Conservation (phyloP, 1,139 yeast species). For the Magnusiomyces magnusii region DNA sequence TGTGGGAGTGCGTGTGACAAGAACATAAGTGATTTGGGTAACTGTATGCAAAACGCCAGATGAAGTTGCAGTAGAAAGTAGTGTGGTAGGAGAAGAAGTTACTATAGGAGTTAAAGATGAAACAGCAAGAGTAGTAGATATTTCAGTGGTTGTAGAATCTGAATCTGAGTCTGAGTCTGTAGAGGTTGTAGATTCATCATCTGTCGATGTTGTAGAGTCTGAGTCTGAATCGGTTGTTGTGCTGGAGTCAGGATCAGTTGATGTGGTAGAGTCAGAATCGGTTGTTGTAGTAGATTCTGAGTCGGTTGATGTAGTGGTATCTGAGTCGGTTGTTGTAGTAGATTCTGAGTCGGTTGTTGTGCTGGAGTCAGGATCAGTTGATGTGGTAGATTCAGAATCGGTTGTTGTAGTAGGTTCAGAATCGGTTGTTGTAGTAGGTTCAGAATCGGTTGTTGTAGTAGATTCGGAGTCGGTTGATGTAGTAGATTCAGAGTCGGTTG, state of each 20-base stretch:
- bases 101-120: neutral
- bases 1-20: slow-evolving; percentile 7
- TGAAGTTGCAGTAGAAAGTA: neutral
- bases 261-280: too few species aligned
- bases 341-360: neutral
- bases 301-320: neutral
- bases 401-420: neutral
- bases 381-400: neutral
- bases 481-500: neutral
- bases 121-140: neutral
- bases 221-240: neutral
- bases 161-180: neutral
- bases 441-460: neutral
- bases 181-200: neutral
- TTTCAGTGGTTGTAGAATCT: neutral
- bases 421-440: neutral
- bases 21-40: slow-evolving; percentile 2
- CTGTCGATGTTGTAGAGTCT: neutral
- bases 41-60: slow-evolving; percentile 1
- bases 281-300: neutral
- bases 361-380: neutral
- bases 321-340: neutral
- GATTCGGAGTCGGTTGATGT: neutral
- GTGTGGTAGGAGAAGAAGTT: neutral
- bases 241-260: neutral